Percentiles rank a stretch among this genome's conserved stretches.
phyloP scores from a whole-genome alignment of 2,329 filamentous ascomycete genomes.

The Lasiodiplodia hormozganensis region DNA sequence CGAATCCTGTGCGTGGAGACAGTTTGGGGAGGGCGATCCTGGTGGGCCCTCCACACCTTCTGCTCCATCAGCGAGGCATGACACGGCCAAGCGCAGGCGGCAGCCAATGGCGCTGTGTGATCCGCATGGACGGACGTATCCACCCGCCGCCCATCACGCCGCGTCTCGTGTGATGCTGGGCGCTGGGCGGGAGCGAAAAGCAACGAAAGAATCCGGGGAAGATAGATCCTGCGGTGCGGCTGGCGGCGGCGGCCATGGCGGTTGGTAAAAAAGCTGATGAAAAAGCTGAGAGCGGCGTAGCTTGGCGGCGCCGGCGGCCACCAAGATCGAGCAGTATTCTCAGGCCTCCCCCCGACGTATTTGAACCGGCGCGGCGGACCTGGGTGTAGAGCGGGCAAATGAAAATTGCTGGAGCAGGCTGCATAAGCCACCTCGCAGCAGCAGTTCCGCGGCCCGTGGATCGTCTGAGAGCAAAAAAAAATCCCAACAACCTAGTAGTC shows the following conservation, averaged over 20 bases:
- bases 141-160: constrained; percentile 19
- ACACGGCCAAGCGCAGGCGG: constrained; percentile 21
- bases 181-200: constrained; percentile 26
- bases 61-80: constrained; percentile 13
- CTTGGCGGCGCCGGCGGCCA: too few species aligned
- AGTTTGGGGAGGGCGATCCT: constrained; percentile 26
- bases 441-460: constrained; percentile 11
- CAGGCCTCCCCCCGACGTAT: background rate
- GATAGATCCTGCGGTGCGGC: constrained; percentile 23
- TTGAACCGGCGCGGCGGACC: background rate
- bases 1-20: constrained; percentile 24
- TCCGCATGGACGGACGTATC: constrained; percentile 4
- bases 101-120: constrained; percentile 18
- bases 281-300: background rate
- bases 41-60: constrained; percentile 20
- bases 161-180: constrained; percentile 25
- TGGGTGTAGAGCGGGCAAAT: too few species aligned
- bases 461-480: background rate
- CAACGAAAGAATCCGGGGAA: constrained; percentile 28
- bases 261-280: constrained; percentile 13
- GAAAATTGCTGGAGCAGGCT: background rate
- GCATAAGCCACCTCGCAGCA: background rate
- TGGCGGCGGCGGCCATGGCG: constrained; percentile 5
- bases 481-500: constrained; percentile 14
- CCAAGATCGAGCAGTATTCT: background rate